Evolutionary conservation across 2,329 filamentous ascomycete species (phyloP).

Genomic region (Clonostachys sp.): DNA sequence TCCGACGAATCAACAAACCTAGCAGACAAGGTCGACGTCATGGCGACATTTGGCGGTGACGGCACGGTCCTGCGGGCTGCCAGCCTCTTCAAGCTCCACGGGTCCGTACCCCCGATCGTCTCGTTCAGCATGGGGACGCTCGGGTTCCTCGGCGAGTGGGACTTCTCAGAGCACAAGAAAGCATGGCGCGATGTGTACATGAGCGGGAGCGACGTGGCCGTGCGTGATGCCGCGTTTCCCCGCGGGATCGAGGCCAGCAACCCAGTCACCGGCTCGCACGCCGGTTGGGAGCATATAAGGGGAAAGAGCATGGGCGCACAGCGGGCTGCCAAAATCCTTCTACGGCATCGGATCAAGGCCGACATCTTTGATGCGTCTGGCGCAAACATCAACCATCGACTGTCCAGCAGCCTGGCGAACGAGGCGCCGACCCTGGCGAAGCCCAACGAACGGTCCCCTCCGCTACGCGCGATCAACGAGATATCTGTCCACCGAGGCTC

Average conservation of each 20-base stretch:
- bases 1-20: conserved; percentile 47
- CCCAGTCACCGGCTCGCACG: conserved; percentile 7
- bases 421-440: conserved; percentile 31
- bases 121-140: conserved; percentile 97
- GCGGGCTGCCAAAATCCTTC: conserved; percentile 73
- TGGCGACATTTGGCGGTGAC: conserved; percentile 88
- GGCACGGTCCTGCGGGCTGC: conserved; percentile 29
- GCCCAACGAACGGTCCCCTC: conserved; percentile 23
- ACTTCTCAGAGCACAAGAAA: conserved; percentile 86
- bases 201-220: conserved; percentile 53
- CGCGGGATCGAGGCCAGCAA: conserved; percentile 16
- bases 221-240: conserved; percentile 35
- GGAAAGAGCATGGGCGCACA: conserved; percentile 78
- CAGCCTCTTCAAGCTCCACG: conserved; percentile 67
- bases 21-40: conserved; percentile 79
- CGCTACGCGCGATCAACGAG: conserved; percentile 81
- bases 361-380: conserved; percentile 73
- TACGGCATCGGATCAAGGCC: conserved; percentile 83
- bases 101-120: conserved; percentile 81
- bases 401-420: conserved; percentile 39
- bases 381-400: conserved; percentile 48
- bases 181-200: conserved; percentile 93
- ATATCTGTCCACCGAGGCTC: conserved; percentile 88
- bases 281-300: conserved; percentile 66
- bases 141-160: conserved; percentile 95